Conservation (phyloP, 192 early-diverging fungal species). For the Entomortierella lignicola region DNA sequence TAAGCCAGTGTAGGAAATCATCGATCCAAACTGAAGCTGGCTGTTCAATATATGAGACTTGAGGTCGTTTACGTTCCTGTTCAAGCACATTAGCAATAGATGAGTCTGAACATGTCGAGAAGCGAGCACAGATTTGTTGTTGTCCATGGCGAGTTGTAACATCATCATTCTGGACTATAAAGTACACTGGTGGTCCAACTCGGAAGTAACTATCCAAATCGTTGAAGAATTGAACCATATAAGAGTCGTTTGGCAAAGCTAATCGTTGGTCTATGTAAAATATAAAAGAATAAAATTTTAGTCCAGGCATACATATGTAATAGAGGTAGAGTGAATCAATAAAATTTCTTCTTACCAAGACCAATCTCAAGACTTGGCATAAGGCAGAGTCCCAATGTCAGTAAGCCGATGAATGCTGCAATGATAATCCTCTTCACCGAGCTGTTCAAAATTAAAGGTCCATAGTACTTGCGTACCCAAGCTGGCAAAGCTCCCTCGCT, state of each 20-base stretch:
- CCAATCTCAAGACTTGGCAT: conserved; percentile 65
- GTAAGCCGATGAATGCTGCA: conserved; percentile 62
- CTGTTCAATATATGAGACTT: conserved; percentile 70
- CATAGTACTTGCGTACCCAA: conserved; percentile 63
- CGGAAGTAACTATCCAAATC: conserved; percentile 69
- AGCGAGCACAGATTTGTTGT: conserved; percentile 67
- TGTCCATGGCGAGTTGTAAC: conserved; percentile 59
- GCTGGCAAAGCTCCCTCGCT: conserved; percentile 61
- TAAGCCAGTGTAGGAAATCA: conserved; percentile 75
- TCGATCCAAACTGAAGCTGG: conserved; percentile 73
- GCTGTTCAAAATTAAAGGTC: conserved; percentile 61
- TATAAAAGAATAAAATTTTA: background rate
- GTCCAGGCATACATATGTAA: background rate
- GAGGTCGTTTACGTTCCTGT: conserved; percentile 70
- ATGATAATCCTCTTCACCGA: conserved; percentile 58
- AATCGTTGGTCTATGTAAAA: conserved; percentile 63
- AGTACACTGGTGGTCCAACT: conserved; percentile 75
- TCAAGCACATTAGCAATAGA: conserved; percentile 72
- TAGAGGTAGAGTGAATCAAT: no score
- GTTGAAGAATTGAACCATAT: conserved; percentile 73
- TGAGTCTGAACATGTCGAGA: conserved; percentile 60
- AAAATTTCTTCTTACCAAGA: conserved; percentile 62
- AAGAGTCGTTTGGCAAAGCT: conserved; percentile 72
- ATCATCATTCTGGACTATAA: conserved; percentile 65
- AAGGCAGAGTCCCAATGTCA: conserved; percentile 57